Base-by-base conservation (phyloP, 2,329 filamentous ascomycete species). In the Curvularia verruculosa region DNA sequence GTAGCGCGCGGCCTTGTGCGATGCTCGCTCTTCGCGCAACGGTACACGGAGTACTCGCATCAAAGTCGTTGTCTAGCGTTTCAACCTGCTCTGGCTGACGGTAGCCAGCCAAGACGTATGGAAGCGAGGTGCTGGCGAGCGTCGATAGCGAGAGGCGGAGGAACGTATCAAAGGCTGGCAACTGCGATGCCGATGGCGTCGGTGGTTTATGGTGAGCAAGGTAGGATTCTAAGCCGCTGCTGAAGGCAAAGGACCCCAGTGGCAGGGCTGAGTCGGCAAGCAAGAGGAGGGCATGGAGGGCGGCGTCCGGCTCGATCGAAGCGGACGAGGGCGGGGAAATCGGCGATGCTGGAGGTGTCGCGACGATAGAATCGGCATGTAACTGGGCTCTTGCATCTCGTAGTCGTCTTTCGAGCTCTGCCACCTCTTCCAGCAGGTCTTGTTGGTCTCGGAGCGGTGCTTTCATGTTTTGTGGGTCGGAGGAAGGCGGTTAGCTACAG, bases 201-300 rank as follows among this genome's bases (percentile, higher is more conserved):
- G 66, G 68, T 2, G 70, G 69, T 58, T 76, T 79, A 64, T 81
- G 81, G 79, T 95, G 91, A 3, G 89, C 88, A 18, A 93, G 85
- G 75, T 89, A 94, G 39, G 90, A 94, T 78, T 95, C 91, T 15
- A 95, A 84, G 3, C 90, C 90, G 65, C 86, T 89, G 80, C 87
- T 91, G 80, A 94, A 95, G 68, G 91, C 91, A 78, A 95, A 95
- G n/a, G 90, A 91, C 55, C 91, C 91, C 0, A 95, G 82, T 0
- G 91, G 91, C 2, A 95, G 85, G 13, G 90, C 89, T 1, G 91
- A 93, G 80, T 95, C 91, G 46, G 91, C 86, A 47, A 94, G 86
- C 3, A 95, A 82, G 29, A 94, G 85, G 36, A 92, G 84, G 63
- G 89, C 88, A 76, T 94, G 91, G 26, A 74, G 70, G n/a, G 68